phyloP scores from a whole-genome alignment of 768 basidiomycete genomes.

The Rhodocollybia butyracea region DNA sequence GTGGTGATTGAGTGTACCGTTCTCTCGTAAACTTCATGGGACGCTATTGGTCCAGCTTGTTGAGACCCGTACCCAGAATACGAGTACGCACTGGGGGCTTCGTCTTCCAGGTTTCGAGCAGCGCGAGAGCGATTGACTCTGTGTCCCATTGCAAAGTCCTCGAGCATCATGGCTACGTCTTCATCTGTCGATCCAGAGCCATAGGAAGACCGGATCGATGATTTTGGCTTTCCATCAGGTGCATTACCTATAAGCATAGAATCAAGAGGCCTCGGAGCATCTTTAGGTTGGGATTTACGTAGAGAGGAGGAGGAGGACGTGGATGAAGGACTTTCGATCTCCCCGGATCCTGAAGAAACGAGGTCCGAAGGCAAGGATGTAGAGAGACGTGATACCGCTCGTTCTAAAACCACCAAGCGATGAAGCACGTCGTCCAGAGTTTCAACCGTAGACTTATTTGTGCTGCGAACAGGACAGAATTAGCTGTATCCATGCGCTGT shows the following conservation, averaged over 20 bases:
- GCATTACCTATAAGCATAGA: neutral
- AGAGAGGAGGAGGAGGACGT: constrained; percentile 8
- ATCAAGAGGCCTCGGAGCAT: neutral
- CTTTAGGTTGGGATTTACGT: neutral
- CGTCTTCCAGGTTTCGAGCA: constrained; percentile 13
- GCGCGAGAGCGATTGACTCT: constrained; percentile 16
- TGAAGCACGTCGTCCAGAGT: constrained; percentile 22
- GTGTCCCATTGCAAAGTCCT: constrained; percentile 14
- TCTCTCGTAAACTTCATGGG: neutral
- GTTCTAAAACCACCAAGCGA: constrained; percentile 21
- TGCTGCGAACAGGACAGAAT: neutral
- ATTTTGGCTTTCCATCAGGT: constrained; percentile 3
- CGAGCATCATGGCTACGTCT: constrained; percentile 25
- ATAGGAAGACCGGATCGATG: constrained; percentile 16
- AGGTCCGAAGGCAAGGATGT: constrained; percentile 5
- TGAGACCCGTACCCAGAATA: neutral
- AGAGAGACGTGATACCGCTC: constrained; percentile 19
- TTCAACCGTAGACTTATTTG: constrained; percentile 13
- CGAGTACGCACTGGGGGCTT: constrained; percentile 4
- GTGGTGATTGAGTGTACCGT: neutral
- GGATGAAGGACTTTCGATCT: neutral
- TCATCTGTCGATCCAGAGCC: constrained; percentile 18
- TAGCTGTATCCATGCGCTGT: neutral
- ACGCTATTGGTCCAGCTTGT: neutral
- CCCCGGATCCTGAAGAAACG: neutral